A percentile compares a stretch with the other conserved stretches of the same genome.
Evolutionary conservation across 1,284 basidiomycete species (phyloP).

Genomic region (Trametes pubescens): DNA sequence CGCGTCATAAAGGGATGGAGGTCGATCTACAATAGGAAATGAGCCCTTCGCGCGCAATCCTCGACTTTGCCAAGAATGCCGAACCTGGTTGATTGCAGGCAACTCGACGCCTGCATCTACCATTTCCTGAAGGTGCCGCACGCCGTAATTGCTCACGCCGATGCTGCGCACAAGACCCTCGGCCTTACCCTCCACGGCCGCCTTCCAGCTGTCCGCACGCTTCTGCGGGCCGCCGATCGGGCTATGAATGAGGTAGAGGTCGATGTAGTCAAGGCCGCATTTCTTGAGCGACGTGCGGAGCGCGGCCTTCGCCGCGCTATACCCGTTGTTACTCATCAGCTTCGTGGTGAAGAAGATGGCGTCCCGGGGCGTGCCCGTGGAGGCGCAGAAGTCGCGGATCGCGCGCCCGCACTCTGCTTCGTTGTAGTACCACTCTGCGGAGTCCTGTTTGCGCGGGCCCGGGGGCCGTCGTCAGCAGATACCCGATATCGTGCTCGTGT

Average conservation of each 20-base stretch:
- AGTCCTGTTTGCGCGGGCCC: constrained; percentile 49
- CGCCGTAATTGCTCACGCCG: constrained; percentile 77
- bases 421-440: constrained; percentile 74
- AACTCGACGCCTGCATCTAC: constrained; percentile 56
- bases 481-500: not conserved
- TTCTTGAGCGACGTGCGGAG: constrained; percentile 62
- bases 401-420: constrained; percentile 69
- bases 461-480: constrained; percentile 6
- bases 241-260: constrained; percentile 77
- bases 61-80: constrained; percentile 16
- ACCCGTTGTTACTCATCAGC: constrained; percentile 65
- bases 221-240: constrained; percentile 61
- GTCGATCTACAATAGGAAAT: constrained; percentile 55
- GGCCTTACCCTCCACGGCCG: constrained; percentile 63
- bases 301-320: constrained; percentile 55
- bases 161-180: constrained; percentile 69
- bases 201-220: constrained; percentile 64
- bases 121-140: constrained; percentile 71
- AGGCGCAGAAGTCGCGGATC: constrained; percentile 63
- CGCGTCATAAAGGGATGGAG: constrained; percentile 81
- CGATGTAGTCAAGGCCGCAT: constrained; percentile 66
- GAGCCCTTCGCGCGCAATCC: constrained; percentile 2
- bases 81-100: constrained; percentile 75
- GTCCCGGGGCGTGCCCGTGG: constrained; percentile 54
- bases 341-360: constrained; percentile 78